Evolutionary conservation across 352 stramenopile genomes (phyloP).

Genomic region (Phytopythium delawarense): DNA sequence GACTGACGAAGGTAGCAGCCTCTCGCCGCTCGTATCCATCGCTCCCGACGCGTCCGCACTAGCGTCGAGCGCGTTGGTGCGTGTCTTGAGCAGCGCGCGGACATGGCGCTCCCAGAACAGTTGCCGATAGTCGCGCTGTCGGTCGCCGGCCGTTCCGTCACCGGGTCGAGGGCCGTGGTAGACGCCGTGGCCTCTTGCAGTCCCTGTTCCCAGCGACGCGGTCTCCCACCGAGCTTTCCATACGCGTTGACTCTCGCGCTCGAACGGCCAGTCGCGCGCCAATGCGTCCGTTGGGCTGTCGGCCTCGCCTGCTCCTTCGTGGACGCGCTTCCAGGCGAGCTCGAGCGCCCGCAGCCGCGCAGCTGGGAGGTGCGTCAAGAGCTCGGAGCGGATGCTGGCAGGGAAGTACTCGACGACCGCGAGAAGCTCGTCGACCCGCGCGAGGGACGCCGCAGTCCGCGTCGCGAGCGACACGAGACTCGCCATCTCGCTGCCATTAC

Average conservation of each 20-base stretch:
- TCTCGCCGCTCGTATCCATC: slow-evolving; percentile 5
- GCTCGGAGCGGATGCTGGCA: slow-evolving; percentile 26
- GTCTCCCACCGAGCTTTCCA: slow-evolving; percentile 19
- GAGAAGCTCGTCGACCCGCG: slow-evolving; percentile 33
- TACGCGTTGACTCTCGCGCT: slow-evolving; percentile 28
- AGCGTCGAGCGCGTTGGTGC: slow-evolving; percentile 9
- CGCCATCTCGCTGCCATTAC: neutral
- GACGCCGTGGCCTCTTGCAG: slow-evolving; percentile 6
- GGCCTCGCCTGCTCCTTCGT: slow-evolving; percentile 6
- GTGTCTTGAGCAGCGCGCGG: slow-evolving; percentile 35
- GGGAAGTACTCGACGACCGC: slow-evolving; percentile 42
- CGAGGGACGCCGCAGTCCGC: slow-evolving; percentile 14
- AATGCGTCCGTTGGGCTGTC: slow-evolving; percentile 14
- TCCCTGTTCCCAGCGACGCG: slow-evolving; percentile 4
- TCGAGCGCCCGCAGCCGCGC: slow-evolving; percentile 47
- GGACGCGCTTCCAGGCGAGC: slow-evolving; percentile 25
- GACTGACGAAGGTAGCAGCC: neutral
- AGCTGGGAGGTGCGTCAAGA: slow-evolving; percentile 37
- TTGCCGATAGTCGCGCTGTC: slow-evolving; percentile 31
- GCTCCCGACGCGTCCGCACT: neutral
- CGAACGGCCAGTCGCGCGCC: slow-evolving; percentile 27
- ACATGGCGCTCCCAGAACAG: slow-evolving; percentile 63
- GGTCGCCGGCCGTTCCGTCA: slow-evolving; percentile 4
- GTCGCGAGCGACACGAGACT: slow-evolving; percentile 3
- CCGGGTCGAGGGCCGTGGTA: slow-evolving; percentile 10